Conservation (phyloP, 805 yeast genomes). For the Maudiozyma bulderi region DNA sequence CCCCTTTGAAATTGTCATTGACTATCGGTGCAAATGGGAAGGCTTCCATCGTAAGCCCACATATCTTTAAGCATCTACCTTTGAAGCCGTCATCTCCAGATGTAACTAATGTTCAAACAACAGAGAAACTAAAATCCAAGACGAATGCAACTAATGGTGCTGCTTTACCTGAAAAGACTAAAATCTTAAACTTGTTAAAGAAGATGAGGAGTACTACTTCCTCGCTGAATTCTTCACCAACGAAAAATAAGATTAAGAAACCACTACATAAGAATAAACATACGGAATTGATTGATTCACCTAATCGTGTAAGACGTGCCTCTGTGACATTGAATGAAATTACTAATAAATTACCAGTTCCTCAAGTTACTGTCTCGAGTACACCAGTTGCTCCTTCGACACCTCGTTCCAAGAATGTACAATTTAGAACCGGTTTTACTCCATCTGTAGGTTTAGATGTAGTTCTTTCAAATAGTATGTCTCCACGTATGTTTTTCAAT, state of each 20-base stretch:
- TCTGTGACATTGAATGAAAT: not conserved
- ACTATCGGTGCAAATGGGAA: conserved; percentile 28
- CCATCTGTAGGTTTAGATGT: conserved; percentile 4
- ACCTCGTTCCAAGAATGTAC: conserved; percentile 2
- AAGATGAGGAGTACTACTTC: conserved; percentile 19
- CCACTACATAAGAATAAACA: not conserved
- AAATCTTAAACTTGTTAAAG: conserved; percentile 21
- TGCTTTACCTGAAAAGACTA: conserved; percentile 15
- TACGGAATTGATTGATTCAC: too few relatives aligned
- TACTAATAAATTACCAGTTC: not conserved
- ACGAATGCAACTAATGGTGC: not conserved
- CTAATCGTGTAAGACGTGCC: not conserved
- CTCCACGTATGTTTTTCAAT: conserved; percentile 3
- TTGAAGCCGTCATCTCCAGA: not conserved
- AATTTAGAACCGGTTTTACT: conserved; percentile 9
- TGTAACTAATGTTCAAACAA: not conserved
- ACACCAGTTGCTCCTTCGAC: conserved; percentile 7
- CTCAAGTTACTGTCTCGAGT: conserved; percentile 2
- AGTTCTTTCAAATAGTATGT: conserved; percentile 2
- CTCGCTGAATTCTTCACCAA: not conserved
- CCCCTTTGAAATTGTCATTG: conserved; percentile 18
- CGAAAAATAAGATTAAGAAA: not conserved
- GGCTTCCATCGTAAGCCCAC: conserved; percentile 22
- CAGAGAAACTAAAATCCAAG: not conserved
- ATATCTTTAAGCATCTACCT: not conserved